Conservation (phyloP, 164 flowering plant species). For the Nymphaea thermarum region DNA sequence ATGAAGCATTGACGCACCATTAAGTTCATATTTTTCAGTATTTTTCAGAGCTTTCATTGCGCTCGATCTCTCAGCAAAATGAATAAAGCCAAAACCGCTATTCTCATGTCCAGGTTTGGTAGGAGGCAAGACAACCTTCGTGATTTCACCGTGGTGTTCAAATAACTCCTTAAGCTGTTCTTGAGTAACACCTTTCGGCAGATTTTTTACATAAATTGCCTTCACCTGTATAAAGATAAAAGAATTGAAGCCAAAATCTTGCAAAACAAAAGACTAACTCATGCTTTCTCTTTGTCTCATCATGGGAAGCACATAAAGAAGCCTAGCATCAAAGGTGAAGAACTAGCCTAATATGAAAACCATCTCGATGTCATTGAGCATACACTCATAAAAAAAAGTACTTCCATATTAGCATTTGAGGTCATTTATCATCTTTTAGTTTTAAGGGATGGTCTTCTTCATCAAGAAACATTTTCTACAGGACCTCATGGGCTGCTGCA, state of each 20-base stretch:
- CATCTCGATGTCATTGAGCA: no score
- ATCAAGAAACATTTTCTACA: no score
- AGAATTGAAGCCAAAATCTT: neutral
- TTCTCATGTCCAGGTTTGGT: constrained; percentile 68
- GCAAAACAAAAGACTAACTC: no score
- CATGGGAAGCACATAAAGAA: no score
- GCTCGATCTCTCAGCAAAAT: constrained; percentile 70
- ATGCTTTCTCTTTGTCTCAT: no score
- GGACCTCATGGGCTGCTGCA: no score
- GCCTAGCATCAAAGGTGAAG: no score
- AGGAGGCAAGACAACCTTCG: constrained; percentile 78
- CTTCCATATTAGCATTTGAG: no score
- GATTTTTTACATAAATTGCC: constrained; percentile 76
- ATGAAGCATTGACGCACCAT: constrained; percentile 28
- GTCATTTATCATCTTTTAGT: no score
- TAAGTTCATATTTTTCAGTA: constrained; percentile 68
- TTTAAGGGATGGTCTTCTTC: no score
- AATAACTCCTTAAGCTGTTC: constrained; percentile 57
- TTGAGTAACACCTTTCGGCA: constrained; percentile 57
- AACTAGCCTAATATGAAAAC: no score
- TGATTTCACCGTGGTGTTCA: constrained; percentile 72
- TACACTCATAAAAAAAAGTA: no score
- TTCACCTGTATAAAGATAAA: constrained; percentile 41
- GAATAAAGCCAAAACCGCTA: constrained; percentile 76
- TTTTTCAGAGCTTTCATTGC: constrained; percentile 71